Evolutionary conservation across 495 filamentous ascomycete genomes (phyloP), one percentile per base, ranked within the genome.

Genomic region (Clavariopsis aquatica): DNA sequence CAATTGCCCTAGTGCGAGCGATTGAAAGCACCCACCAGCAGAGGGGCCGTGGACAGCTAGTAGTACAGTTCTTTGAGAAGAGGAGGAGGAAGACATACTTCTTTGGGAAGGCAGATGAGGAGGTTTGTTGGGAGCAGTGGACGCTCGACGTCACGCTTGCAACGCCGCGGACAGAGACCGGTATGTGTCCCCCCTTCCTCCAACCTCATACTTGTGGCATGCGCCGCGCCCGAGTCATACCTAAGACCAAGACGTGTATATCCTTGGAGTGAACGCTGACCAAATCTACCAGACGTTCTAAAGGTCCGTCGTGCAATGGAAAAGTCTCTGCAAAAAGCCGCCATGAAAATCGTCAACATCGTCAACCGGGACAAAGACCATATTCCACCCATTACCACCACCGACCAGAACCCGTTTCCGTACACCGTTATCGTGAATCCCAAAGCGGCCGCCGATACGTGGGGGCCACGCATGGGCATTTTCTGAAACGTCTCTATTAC

Each of bases 81-180:
- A 87, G 86, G 70, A 83, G 92, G 46, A 82, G 87, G 68, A 93
- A 93, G 76, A 83, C 84, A 10, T 74, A 71, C 27, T 76, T 72
- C 4, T 93, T 93, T 68, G 80, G 79, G 28, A 90, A 89, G 71
- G 85, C 84, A 4, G 91, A 94, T 53, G 92, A 98, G 72, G 93
- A 96, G 73, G 85, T 97, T 1, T 94, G 91, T 69, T 98, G 94
- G 94, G 94, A 98, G 81, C 86, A 85, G 65, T 98, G 94, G 94
- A 88, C 88, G 23, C 75, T 98, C 68, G 91, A 93, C 75, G 90
- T 98, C 31, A 96, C 92, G 10, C 84, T 98, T 26, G 90, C 92
- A 1, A 93, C 88, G 54, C 92, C 93, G 31, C 79, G 88, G 74
- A 96, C 91, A 5, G 95, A 98, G 65, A 86, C 85, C 58, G 93